phyloP scores from a whole-genome alignment of 148 eudicot species.

The Rhododendron ovatum region DNA sequence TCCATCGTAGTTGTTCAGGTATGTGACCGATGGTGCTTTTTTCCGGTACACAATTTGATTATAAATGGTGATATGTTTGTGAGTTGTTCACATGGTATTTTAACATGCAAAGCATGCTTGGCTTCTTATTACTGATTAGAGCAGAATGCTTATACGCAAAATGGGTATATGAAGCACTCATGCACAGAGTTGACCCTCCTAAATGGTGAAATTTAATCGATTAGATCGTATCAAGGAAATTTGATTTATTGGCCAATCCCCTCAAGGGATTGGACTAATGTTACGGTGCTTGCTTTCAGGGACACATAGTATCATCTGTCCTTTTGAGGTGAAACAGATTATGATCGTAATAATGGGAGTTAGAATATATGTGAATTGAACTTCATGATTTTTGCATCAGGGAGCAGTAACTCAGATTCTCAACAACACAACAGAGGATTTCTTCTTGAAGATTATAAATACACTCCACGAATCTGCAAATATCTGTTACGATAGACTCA shows the following conservation, averaged over 20 bases:
- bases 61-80: background rate
- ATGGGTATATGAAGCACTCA: background rate
- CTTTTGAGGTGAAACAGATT: background rate
- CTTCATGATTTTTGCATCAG: constrained; percentile 15
- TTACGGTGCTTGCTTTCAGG: background rate
- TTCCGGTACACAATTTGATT: background rate
- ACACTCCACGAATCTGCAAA: constrained; percentile 35
- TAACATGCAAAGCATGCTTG: background rate
- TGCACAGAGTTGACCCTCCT: background rate
- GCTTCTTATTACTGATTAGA: background rate
- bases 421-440: constrained; percentile 40
- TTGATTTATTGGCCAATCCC: background rate
- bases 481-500: constrained; percentile 33
- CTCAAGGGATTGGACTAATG: background rate
- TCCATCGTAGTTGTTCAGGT: constrained; percentile 40
- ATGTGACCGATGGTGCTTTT: background rate
- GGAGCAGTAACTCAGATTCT: constrained; percentile 48
- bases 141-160: background rate
- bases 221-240: background rate
- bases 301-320: background rate
- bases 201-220: background rate
- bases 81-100: background rate
- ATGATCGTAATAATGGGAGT: background rate
- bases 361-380: background rate
- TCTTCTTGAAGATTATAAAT: constrained; percentile 32